Evolutionary conservation across 2,329 filamentous ascomycete species (phyloP).

Genomic region (Verticillium klebahnii): DNA sequence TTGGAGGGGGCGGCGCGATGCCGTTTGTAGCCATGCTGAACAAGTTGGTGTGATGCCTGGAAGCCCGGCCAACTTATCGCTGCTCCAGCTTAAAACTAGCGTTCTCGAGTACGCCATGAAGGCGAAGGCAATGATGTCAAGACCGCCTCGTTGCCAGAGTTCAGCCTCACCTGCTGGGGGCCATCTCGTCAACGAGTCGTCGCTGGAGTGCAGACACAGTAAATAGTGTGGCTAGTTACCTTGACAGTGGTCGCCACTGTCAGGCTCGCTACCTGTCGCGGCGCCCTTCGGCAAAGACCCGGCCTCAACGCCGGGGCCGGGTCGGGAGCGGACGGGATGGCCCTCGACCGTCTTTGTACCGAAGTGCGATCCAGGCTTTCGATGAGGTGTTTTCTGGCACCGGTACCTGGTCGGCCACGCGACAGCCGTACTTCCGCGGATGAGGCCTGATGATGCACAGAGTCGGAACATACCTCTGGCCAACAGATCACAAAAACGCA

Average conservation of each 20-base stretch:
- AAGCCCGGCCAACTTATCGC: background rate
- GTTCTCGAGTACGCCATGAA: too few relatives aligned
- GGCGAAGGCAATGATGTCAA: background rate
- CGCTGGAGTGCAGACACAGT: background rate
- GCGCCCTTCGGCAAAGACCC: background rate
- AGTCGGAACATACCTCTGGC: background rate
- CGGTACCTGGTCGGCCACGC: background rate
- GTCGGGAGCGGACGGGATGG: background rate
- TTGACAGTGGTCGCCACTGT: background rate
- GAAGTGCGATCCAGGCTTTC: background rate
- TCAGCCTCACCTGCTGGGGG: background rate
- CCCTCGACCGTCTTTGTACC: background rate
- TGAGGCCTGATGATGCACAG: background rate
- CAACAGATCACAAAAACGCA: background rate
- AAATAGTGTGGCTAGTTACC: background rate
- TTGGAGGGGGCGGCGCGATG: background rate
- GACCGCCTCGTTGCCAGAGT: background rate
- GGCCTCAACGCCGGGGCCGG: background rate
- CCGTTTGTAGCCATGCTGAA: background rate
- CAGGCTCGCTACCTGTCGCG: background rate
- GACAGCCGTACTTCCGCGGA: background rate
- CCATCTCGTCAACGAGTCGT: background rate
- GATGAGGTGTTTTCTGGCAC: background rate
- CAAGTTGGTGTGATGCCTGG: background rate
- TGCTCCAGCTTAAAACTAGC: too few relatives aligned